Conservation (phyloP, 305 asterid genomes). For the Solanum hybrid region DNA sequence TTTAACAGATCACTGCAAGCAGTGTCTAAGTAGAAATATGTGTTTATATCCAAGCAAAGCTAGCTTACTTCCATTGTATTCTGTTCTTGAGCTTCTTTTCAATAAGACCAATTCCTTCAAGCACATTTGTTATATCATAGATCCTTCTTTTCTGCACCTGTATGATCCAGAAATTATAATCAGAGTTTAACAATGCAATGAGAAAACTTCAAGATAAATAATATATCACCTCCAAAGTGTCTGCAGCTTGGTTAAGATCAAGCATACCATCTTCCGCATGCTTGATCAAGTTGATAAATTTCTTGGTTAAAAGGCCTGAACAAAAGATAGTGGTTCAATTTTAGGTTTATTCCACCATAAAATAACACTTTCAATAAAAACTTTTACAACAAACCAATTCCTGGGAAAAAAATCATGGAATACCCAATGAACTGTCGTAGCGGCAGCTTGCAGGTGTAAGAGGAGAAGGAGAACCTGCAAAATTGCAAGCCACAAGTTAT, state of each 20-base stretch:
- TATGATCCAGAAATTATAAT: constrained; percentile 11
- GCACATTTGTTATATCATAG: constrained; percentile 96
- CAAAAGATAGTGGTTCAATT: neutral
- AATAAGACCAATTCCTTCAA: constrained; percentile 96
- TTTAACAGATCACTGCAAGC: neutral
- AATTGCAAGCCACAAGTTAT: constrained; percentile 1
- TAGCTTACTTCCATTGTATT: constrained; percentile 85
- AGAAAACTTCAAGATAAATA: constrained; percentile 1
- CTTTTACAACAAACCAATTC: neutral
- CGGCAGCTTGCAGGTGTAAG: constrained; percentile 95
- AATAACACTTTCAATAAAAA: neutral
- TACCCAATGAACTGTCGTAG: constrained; percentile 87
- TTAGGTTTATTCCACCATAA: neutral
- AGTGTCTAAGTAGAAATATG: neutral
- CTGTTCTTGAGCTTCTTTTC: constrained; percentile 94
- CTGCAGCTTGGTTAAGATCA: constrained; percentile 94
- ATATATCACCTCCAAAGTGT: constrained; percentile 68
- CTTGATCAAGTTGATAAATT: constrained; percentile 67
- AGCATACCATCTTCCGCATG: constrained; percentile 91
- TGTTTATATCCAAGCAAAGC: constrained; percentile 12
- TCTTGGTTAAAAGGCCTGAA: constrained; percentile 87
- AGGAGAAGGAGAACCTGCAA: constrained; percentile 74
- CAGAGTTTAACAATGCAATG: neutral
- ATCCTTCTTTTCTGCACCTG: constrained; percentile 98
- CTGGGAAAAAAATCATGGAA: constrained; percentile 4